Base-by-base conservation (phyloP, 306 rosid genomes). In the Trifolium repens region DNA sequence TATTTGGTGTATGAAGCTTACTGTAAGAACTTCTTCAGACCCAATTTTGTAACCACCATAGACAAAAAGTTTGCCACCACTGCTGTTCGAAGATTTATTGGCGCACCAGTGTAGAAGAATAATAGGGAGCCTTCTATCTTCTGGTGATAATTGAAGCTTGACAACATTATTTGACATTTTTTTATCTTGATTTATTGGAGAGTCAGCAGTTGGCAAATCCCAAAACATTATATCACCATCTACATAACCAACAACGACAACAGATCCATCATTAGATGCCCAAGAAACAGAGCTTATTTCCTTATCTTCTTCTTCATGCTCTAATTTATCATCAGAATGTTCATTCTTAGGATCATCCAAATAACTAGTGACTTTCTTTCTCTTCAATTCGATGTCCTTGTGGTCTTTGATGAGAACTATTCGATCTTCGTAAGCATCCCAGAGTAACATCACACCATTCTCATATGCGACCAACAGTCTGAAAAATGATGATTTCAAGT, bases 151-250 rank as follows among this genome's bases (percentile, higher is more conserved):
- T 65, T 93, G 91, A 69, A 93, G 91, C 89, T 91, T 93, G 70
- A 88, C 85, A 73, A 83, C 96, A 77, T 83, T 82, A 76, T 69
- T 81, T 10, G 81, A 72, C 76, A 78, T 39, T 30, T 78, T 85
- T 76, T 69, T 77, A 61, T 78, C 82, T 58, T 80, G 84, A 67
- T 78, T 86, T 13, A 34, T 58, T 73, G 76, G 60, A 72, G 86
- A 52, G 85, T 77, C 73, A 44, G 80, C 82, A 81, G 80, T 79
- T 78, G 92, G 84, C 55, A 91, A 72, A 73, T 91, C 88, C 98
- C 96, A 93, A 79, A 93, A 87, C 82, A 91, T 80, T 83, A 93
- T 89, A 85, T 91, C 98, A 81, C 97, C 98, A 79, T 93, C 96
- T 69, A 91, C 83, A 37, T 93, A 93, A 79, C 98, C 97, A 78